A percentile compares a stretch with the other conserved stretches of the same genome.
Conservation (phyloP, 106 monocot genomes). For the Allium sativum region DNA sequence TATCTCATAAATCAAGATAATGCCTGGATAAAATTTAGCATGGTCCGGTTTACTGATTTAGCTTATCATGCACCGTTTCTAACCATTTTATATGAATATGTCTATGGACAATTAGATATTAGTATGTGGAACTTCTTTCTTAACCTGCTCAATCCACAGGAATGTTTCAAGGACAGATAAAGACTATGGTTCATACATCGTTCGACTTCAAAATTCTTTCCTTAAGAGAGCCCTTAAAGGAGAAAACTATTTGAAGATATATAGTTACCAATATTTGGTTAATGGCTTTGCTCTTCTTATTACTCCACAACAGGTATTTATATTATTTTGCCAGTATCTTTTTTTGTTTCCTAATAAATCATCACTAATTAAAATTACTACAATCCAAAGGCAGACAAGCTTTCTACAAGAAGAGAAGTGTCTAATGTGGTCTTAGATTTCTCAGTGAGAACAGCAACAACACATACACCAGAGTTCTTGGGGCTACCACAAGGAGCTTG, state of each 20-base stretch:
- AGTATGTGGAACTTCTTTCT: not conserved
- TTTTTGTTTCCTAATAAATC: not conserved
- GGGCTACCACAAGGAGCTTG: conserved; percentile 87
- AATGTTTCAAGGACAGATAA: conserved; percentile 29
- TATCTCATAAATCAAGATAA: no score
- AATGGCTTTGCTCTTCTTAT: conserved; percentile 93
- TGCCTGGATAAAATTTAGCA: no score
- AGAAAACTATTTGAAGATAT: conserved; percentile 76
- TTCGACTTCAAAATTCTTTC: conserved; percentile 68
- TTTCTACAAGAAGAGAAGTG: conserved; percentile 65
- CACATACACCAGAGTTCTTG: conserved; percentile 88
- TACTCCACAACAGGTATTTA: conserved; percentile 58
- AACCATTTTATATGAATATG: no score
- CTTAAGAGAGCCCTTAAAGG: conserved; percentile 59
- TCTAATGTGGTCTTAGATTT: conserved; percentile 71
- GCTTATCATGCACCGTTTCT: no score
- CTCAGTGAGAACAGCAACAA: conserved; percentile 79
- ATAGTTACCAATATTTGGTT: conserved; percentile 77
- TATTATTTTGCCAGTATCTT: not conserved
- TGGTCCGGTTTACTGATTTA: no score
- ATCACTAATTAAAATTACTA: conserved; percentile 9
- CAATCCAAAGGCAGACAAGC: conserved; percentile 61
- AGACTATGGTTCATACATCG: conserved; percentile 49
- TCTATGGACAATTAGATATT: no score
- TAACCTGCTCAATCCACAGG: conserved; percentile 25